Evolutionary conservation across 129 eudicot species (phyloP).

Genomic region (Saposhnikovia divaricata): DNA sequence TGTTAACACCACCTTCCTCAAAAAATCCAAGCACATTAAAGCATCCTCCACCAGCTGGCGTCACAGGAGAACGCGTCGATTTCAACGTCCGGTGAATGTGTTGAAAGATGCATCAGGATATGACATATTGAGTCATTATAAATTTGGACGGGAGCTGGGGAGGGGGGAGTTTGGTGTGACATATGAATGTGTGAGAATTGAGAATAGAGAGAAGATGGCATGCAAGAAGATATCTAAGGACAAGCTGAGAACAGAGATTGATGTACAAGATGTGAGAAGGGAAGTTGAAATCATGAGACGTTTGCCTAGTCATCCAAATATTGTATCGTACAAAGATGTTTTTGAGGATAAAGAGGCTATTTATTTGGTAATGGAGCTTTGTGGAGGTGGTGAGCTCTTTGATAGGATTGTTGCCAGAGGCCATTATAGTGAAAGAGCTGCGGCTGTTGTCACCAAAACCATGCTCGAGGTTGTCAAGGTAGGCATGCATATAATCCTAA

Average conservation of each 20-base stretch:
- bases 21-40: slow-evolving; percentile 27
- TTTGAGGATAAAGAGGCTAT: slow-evolving; percentile 76
- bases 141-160: background rate
- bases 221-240: slow-evolving; percentile 69
- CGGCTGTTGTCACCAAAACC: slow-evolving; percentile 30
- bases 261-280: slow-evolving; percentile 43
- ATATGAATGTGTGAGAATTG: background rate
- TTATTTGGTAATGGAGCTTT: slow-evolving; percentile 17
- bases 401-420: slow-evolving; percentile 89
- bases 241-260: slow-evolving; percentile 35
- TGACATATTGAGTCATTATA: slow-evolving; percentile 35
- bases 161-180: background rate
- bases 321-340: slow-evolving; percentile 73
- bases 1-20: slow-evolving; percentile 24
- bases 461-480: slow-evolving; percentile 87
- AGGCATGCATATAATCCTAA: background rate
- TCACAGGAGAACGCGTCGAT: slow-evolving; percentile 8
- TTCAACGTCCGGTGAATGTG: slow-evolving; percentile 22
- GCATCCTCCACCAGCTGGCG: background rate
- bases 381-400: slow-evolving; percentile 87
- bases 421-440: slow-evolving; percentile 85
- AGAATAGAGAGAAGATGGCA: slow-evolving; percentile 39
- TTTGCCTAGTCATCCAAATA: slow-evolving; percentile 70
- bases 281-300: background rate
- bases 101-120: slow-evolving; percentile 38